Conservation (phyloP, 1,139 yeast species). For the Pneumocystis carinii region DNA sequence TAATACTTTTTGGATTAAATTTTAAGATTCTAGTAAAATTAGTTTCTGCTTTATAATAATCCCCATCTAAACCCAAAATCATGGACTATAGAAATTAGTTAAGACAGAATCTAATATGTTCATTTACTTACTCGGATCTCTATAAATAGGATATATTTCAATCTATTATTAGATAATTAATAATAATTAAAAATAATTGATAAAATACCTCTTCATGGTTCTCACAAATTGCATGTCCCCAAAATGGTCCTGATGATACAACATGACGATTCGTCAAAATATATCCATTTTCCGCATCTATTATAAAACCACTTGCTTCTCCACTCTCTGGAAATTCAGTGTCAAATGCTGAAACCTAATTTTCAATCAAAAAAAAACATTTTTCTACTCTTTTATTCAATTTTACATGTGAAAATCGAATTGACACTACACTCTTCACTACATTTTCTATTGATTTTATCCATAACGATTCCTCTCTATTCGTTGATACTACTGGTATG, state of each 20-base stretch:
- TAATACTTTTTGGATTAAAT: conserved; percentile 56
- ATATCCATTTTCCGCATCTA: conserved; percentile 64
- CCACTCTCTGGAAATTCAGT: conserved; percentile 69
- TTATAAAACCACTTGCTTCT: conserved; percentile 94
- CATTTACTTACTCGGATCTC: neutral
- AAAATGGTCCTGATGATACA: conserved; percentile 28
- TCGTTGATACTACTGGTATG: neutral
- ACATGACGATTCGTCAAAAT: conserved; percentile 55
- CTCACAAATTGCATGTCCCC: conserved; percentile 81
- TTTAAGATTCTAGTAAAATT: conserved; percentile 35
- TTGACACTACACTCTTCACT: conserved; percentile 74
- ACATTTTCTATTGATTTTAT: conserved; percentile 68
- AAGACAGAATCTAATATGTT: neutral
- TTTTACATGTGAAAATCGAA: conserved; percentile 65
- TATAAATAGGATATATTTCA: neutral
- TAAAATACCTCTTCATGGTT: conserved; percentile 90
- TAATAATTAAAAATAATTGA: conserved; percentile 35
- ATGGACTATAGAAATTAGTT: conserved; percentile 44
- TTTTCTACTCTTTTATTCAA: neutral
- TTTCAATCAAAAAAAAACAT: neutral
- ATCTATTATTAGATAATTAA: neutral
- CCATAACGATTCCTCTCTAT: conserved; percentile 33
- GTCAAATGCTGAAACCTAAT: conserved; percentile 47
- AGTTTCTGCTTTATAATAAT: conserved; percentile 11
- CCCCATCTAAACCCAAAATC: conserved; percentile 41